Evolutionary conservation across 2,329 filamentous ascomycete genomes (phyloP), one percentile per base, ranked within the genome.

Genomic region (Penicillium sp.): DNA sequence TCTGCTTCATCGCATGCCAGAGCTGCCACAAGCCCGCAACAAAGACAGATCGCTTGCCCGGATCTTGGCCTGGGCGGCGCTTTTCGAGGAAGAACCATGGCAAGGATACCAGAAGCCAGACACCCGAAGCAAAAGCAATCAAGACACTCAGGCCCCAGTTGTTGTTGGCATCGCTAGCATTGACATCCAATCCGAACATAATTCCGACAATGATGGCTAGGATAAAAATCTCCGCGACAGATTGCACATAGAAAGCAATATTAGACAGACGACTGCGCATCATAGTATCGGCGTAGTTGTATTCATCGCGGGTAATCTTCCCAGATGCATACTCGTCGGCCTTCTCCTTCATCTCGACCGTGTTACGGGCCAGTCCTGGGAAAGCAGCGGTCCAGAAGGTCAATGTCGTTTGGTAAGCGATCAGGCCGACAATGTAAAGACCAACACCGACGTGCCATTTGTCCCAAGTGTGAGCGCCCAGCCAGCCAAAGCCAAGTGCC

Each of bases 341-440:
- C 53, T 79, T 80, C 2, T 73, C 69, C 26, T 83, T 75, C 66
- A 86, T 73, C 25, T 81, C 75, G 1, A 69, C 65, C 1, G 81
- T 83, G 62, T 86, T 85, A 7, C 83, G 72, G 4, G 84, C 83
- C 8, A 87, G 72, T 0, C 82, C 78, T 3, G 84, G 83, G 56
- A 86, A 86, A 0, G 87, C 85, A 0, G 87, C 86, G 0, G 85
- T 88, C 85, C 86, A 89, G 69, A 88, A 89, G 0, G 87, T 89
- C 49, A 89, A 75, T 0, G 85, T 87, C 2, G 87, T 82, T 71
- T 89, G 86, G 63, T 89, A 89, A 1, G 83, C 82, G 60, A 90
- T 86, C 43, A 89, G 60, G 31, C 86, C 87, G 16, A 88, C 81
- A 54, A 89, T 86, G 68, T 90, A 90, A 16, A 90, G 70, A 0